Evolutionary conservation across 2,329 filamentous ascomycete species (phyloP).

Genomic region (Fonsecaea pedrosoi): DNA sequence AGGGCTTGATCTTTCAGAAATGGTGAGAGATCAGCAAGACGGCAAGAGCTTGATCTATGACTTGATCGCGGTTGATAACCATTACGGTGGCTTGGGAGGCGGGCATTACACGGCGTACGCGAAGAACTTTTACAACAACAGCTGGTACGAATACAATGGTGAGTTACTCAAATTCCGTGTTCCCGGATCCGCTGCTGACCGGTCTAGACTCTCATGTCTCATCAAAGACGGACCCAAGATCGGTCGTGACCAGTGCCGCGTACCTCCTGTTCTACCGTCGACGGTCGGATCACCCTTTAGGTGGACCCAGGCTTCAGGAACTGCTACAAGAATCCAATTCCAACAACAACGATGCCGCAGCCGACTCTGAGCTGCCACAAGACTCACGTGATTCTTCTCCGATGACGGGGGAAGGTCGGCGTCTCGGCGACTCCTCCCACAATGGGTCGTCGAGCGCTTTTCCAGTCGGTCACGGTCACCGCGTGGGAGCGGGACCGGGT

Average conservation of each 20-base stretch:
- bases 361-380: slow-evolving; percentile 54
- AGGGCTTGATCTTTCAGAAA: slow-evolving; percentile 78
- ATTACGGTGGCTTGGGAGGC: slow-evolving; percentile 89
- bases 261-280: slow-evolving; percentile 97
- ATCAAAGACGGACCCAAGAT: slow-evolving; percentile 64
- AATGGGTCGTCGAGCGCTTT: slow-evolving; percentile 90
- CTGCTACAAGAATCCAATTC: slow-evolving; percentile 66
- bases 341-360: slow-evolving; percentile 57
- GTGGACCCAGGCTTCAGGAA: slow-evolving; percentile 75
- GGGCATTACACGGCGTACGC: slow-evolving; percentile 96
- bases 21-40: slow-evolving; percentile 79
- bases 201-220: slow-evolving; percentile 74
- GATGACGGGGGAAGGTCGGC: slow-evolving; percentile 79
- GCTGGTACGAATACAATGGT: slow-evolving; percentile 99
- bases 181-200: slow-evolving; percentile 2
- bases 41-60: slow-evolving; percentile 88
- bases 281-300: slow-evolving; percentile 72
- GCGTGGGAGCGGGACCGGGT: slow-evolving; percentile 67
- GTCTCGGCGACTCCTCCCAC: slow-evolving; percentile 86
- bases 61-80: slow-evolving; percentile 93
- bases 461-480: slow-evolving; percentile 76
- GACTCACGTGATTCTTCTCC: slow-evolving; percentile 56
- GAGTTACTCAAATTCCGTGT: slow-evolving; percentile 46
- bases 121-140: slow-evolving; percentile 84
- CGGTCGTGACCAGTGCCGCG: slow-evolving; percentile 75